These are phyloP conservation scores for Pseudogymnoascus sp. DNA, from an alignment of 2,329 filamentous ascomycete species.

Conservation along the genomic window DNA sequence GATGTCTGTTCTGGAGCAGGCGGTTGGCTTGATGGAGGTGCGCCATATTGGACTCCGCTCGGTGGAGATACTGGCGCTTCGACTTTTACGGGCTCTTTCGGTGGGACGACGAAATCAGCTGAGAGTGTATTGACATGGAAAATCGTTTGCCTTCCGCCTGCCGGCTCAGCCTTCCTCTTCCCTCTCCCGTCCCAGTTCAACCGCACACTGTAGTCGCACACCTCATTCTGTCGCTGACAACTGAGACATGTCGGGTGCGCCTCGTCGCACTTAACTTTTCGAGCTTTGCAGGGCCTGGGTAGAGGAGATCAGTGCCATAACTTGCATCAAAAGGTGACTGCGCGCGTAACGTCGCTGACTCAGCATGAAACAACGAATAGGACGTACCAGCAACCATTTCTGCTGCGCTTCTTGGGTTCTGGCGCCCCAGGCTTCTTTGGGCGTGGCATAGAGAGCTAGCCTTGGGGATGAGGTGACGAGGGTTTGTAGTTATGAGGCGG, in stretches of 20 bases:
- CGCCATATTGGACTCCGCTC: background rate
- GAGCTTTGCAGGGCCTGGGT: conserved; percentile 66
- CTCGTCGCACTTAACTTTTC: conserved; percentile 77
- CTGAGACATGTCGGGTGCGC: conserved; percentile 66
- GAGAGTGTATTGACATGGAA: conserved; percentile 2
- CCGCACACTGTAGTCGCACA: conserved; percentile 73
- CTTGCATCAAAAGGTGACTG: conserved; percentile 6
- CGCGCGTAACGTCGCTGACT: background rate
- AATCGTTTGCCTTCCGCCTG: background rate
- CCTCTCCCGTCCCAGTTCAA: conserved; percentile 73
- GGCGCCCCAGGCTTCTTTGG: conserved; percentile 56
- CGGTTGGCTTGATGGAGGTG: background rate
- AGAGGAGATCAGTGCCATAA: conserved; percentile 12
- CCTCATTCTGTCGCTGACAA: conserved; percentile 63
- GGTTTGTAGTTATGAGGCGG: background rate
- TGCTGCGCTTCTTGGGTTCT: conserved; percentile 59
- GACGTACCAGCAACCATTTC: conserved; percentile 60
- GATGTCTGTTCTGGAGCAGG: background rate
- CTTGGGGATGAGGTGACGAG: background rate
- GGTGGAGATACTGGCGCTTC: background rate
- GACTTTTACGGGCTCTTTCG: background rate
- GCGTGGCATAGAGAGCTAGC: conserved; percentile 47
- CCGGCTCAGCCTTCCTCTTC: conserved; percentile 45
- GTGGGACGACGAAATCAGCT: background rate
- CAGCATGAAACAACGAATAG: conserved; percentile 13